phyloP scores from a whole-genome alignment of 2,329 filamentous ascomycete species.

The Fonsecaea erecta region DNA sequence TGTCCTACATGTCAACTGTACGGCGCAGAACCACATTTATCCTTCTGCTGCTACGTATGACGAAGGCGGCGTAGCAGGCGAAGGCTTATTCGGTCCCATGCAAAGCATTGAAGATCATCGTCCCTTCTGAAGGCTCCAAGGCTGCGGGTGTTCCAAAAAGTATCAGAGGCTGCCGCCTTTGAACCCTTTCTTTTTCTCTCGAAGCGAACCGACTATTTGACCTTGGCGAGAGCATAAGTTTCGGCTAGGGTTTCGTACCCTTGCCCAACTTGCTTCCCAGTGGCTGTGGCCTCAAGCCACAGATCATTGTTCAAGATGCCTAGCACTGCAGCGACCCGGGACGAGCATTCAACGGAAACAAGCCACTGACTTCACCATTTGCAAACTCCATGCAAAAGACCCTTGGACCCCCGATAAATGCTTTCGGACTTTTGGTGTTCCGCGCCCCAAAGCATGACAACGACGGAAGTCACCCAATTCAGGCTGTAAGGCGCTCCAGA shows the following conservation, averaged over 20 bases:
- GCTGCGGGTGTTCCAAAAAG: not conserved
- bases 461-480: not conserved
- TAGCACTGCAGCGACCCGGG: not conserved
- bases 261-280: not conserved
- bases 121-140: not conserved
- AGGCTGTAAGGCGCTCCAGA: slow-evolving; percentile 1
- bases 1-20: not conserved
- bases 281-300: not conserved
- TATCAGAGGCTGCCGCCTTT: no score
- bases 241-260: not conserved
- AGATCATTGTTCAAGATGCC: not conserved
- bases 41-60: not conserved
- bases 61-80: not conserved
- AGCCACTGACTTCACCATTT: not conserved
- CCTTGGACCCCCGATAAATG: not conserved
- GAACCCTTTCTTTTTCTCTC: not conserved
- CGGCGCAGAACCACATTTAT: not conserved
- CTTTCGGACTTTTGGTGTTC: slow-evolving; percentile 16
- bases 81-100: not conserved
- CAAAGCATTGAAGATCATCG: not conserved
- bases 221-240: not conserved
- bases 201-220: not conserved
- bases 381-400: not conserved
- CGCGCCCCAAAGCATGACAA: slow-evolving; percentile 9
- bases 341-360: not conserved